Percentiles rank a stretch among this genome's conserved stretches.
Evolutionary conservation across 805 yeast genomes (phyloP).

Genomic region (Starmera dryadoides): DNA sequence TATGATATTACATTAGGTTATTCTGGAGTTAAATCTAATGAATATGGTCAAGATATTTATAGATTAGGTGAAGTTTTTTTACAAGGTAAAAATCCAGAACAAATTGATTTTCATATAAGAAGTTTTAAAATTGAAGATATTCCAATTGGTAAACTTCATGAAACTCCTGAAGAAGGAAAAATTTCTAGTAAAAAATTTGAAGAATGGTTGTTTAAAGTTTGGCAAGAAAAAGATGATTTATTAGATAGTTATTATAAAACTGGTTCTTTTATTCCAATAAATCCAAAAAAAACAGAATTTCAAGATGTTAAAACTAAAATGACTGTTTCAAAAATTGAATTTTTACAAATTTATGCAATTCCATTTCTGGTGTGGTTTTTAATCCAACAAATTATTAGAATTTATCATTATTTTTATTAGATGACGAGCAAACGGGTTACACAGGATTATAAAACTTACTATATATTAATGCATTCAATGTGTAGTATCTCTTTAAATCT

Average conservation of each 20-base stretch:
- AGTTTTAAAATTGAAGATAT: conserved; percentile 52
- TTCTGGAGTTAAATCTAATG: conserved; percentile 53
- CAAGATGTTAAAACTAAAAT: conserved; percentile 13
- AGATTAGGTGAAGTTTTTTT: conserved; percentile 58
- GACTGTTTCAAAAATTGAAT: conserved; percentile 16
- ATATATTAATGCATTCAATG: too few species aligned
- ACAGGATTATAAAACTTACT: too few species aligned
- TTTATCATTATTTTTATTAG: background rate
- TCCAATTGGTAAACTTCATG: conserved; percentile 49
- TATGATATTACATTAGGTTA: conserved; percentile 85
- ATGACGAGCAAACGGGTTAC: background rate
- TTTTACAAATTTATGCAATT: conserved; percentile 25
- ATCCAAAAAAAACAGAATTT: conserved; percentile 9
- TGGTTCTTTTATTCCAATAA: conserved; percentile 39
- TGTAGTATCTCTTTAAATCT: too few species aligned
- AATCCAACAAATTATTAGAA: conserved; percentile 2
- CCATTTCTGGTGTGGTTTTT: conserved; percentile 20
- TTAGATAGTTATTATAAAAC: conserved; percentile 53
- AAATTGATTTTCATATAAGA: conserved; percentile 59
- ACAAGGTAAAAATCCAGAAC: conserved; percentile 63
- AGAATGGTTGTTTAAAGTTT: conserved; percentile 64
- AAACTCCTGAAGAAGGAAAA: conserved; percentile 34
- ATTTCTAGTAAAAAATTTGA: conserved; percentile 43
- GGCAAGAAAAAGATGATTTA: conserved; percentile 73
- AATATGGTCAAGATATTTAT: conserved; percentile 73